Percentiles rank a stretch among this genome's conserved stretches.
Conservation (phyloP, 164 flowering plant species). For the Magnolia changhungtana region DNA sequence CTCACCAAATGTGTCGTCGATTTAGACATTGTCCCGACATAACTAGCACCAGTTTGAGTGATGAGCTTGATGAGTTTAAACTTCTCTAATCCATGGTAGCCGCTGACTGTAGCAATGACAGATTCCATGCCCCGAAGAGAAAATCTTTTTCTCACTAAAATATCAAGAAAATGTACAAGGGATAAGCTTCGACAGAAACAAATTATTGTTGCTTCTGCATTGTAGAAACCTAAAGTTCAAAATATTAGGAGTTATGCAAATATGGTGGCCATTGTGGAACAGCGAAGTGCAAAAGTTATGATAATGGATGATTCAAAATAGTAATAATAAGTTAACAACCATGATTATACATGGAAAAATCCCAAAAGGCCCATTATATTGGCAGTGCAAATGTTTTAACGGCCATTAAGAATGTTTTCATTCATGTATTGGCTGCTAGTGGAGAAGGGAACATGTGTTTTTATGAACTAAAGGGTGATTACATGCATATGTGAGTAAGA, state of each 20-base stretch:
- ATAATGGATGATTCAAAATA: background rate
- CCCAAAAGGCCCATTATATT: no score
- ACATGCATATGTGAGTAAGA: background rate
- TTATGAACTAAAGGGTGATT: background rate
- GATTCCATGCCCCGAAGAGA: slow-evolving; percentile 56
- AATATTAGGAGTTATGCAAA: background rate
- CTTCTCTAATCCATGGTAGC: slow-evolving; percentile 76
- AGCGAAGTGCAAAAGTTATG: background rate
- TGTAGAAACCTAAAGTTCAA: background rate
- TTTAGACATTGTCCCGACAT: slow-evolving; percentile 64
- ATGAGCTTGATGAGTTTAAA: slow-evolving; percentile 88
- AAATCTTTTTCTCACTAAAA: slow-evolving; percentile 10
- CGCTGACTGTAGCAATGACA: slow-evolving; percentile 83
- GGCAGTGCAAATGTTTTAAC: no score
- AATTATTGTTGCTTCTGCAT: background rate
- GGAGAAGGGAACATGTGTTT: background rate
- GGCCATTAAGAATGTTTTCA: background rate
- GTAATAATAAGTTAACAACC: no score
- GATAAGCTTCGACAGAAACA: background rate
- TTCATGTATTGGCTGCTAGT: background rate
- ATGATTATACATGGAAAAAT: no score
- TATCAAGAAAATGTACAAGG: background rate
- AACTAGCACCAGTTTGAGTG: slow-evolving; percentile 69
- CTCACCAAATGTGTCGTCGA: slow-evolving; percentile 82
- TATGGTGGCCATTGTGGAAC: background rate